Base-by-base conservation (phyloP, 2,329 filamentous ascomycete species). In the Colletotrichum nymphaeae region DNA sequence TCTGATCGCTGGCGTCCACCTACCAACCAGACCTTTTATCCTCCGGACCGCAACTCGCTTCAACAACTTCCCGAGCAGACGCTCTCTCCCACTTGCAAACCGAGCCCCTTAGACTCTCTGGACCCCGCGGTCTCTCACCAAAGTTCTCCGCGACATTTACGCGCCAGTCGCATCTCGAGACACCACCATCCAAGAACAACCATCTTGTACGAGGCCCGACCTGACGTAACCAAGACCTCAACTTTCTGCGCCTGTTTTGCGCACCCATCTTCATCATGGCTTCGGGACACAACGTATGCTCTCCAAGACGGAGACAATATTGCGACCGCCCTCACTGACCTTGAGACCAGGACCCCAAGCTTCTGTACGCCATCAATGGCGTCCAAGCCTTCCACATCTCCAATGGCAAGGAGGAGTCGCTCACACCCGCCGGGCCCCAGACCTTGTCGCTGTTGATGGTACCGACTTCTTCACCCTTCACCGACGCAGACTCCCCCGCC, bases 361-460 rank as follows among this genome's bases (percentile, higher is more conserved):
- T 93, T 73, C 84, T 93, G 74, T 93, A 93, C 81, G 90, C 91
- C 78, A 89, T 98, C 81, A 91, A 93, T 77, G 95, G 95, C 85
- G 96, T 99, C 79, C 93, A 92, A 76, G 97, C 96, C 76, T 98
- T 95, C 85, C 95, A 98, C 81, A 91, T 98, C 74, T 91, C 95
- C 82, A 91, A 97, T 89, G 96, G 97, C 83, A 90, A 93, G 77
- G 95, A 98, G 84, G 87, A 93, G 69, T 89, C 91, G 16, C 91
- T 99, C 78, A 98, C 95, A 16, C 92, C 93, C 1, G 93, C 93
- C 2, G 95, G 95, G 2, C 93, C 95, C 22, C 95, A 98, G 85
- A 98, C 95, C 0, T 88, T 99, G 67, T 98, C 96, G 26, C 88
- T 98, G 69, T 86, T 98, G 78, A 98, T 98, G 96, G 96, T 98